Evolutionary conservation across 257 asterid genomes (phyloP).

Genomic region (Solanum piurae): DNA sequence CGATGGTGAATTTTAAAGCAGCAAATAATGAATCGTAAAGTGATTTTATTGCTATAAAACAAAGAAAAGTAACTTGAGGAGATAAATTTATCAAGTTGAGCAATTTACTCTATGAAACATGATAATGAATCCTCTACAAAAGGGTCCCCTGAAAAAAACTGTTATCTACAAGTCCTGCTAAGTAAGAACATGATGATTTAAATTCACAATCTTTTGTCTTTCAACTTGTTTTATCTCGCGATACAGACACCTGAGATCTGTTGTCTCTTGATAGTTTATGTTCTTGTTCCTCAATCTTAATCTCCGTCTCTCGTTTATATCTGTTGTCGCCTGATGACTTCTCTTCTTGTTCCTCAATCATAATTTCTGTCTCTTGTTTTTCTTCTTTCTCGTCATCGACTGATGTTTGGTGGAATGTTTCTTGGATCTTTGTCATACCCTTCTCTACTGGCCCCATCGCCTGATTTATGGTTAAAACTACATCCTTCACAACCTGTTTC

Average conservation of each 20-base stretch:
- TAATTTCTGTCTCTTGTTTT: slow-evolving; percentile 26
- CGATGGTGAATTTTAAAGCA: neutral
- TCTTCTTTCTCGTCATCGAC: slow-evolving; percentile 30
- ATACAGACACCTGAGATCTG: slow-evolving; percentile 11
- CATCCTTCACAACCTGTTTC: slow-evolving; percentile 76
- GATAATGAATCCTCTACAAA: neutral
- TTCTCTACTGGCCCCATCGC: slow-evolving; percentile 92
- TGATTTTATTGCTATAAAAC: neutral
- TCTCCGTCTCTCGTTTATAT: slow-evolving; percentile 21
- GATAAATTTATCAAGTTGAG: neutral
- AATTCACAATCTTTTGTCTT: neutral
- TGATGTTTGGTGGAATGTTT: slow-evolving; percentile 57
- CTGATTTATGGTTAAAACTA: slow-evolving; percentile 82
- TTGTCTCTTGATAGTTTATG: slow-evolving; percentile 15
- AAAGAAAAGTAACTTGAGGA: neutral
- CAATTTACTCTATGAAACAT: neutral
- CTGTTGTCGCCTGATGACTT: slow-evolving; percentile 9
- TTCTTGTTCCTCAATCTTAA: slow-evolving; percentile 34
- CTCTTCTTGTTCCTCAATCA: slow-evolving; percentile 37
- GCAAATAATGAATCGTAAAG: neutral
- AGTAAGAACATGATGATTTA: neutral
- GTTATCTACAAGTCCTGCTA: neutral
- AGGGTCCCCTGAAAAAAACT: neutral
- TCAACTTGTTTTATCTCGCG: neutral
- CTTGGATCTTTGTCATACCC: slow-evolving; percentile 89